phyloP scores from a whole-genome alignment of 345 rosid genomes.

The Limnanthes douglasii region DNA sequence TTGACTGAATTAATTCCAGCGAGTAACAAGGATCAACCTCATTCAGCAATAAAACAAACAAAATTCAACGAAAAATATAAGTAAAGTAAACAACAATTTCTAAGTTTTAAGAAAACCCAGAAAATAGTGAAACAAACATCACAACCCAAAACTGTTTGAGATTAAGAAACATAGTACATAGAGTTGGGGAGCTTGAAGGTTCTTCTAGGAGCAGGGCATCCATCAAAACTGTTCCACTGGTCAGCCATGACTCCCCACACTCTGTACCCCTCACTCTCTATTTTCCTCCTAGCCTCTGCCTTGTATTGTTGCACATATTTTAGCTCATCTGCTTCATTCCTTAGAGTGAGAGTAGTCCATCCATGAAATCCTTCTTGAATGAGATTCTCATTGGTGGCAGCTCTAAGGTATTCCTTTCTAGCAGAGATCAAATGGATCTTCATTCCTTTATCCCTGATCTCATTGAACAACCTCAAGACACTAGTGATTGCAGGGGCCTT shows the following conservation, averaged over 20 bases:
- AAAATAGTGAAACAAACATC: too few species aligned
- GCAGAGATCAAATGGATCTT: conserved; percentile 75
- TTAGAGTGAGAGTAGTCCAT: conserved; percentile 54
- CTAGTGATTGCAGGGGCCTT: conserved; percentile 58
- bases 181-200: conserved; percentile 90
- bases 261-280: conserved; percentile 47
- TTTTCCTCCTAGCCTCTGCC: conserved; percentile 27
- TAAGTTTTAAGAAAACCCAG: too few species aligned
- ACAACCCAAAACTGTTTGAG: too few species aligned
- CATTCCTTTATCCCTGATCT: conserved; percentile 42
- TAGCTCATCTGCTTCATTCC: conserved; percentile 42
- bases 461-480: conserved; percentile 37
- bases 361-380: conserved; percentile 66
- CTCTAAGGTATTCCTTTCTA: conserved; percentile 55
- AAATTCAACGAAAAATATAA: too few species aligned
- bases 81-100: too few species aligned
- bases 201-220: conserved; percentile 52
- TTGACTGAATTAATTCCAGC: too few species aligned
- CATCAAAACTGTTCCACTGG: conserved; percentile 67
- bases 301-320: conserved; percentile 50
- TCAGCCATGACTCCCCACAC: conserved; percentile 72
- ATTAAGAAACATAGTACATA: conserved; percentile 38
- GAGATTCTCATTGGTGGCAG: conserved; percentile 70
- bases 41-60: too few species aligned
- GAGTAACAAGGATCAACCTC: too few species aligned